Conservation (phyloP, 2,329 filamentous ascomycete genomes). For the Daldinia eschscholtzii region DNA sequence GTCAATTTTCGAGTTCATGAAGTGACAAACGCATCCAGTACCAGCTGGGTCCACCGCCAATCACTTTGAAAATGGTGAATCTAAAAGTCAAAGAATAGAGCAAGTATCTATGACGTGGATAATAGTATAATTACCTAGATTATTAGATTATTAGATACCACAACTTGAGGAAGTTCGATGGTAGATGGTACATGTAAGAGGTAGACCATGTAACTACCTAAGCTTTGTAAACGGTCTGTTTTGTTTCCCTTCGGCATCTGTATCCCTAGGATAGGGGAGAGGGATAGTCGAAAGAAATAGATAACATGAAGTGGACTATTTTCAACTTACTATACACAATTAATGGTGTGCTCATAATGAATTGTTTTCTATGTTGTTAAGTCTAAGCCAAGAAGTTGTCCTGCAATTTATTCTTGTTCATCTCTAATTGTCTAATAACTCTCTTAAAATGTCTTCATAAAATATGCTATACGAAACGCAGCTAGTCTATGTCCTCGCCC, state of each 20-base stretch:
- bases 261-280: too few species aligned
- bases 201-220: too few species aligned
- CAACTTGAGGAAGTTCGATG: not conserved
- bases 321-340: too few species aligned
- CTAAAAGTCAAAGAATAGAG: not conserved
- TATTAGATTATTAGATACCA: not conserved
- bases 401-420: not conserved
- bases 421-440: not conserved
- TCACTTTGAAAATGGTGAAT: not conserved
- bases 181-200: not conserved
- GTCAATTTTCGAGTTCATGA: slow-evolving; percentile 7
- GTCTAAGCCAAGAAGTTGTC: not conserved
- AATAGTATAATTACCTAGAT: not conserved
- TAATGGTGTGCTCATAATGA: too few species aligned
- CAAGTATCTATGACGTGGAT: not conserved
- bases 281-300: not conserved
- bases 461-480: not conserved
- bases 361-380: too few species aligned
- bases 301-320: not conserved
- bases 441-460: not conserved
- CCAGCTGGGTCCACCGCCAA: not conserved
- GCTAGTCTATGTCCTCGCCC: slow-evolving; percentile 3
- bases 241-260: too few species aligned
- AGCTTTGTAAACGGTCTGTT: too few species aligned
- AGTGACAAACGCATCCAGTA: not conserved